Base-by-base conservation (phyloP, 164 flowering plant species). In the Vitis amurensis region DNA sequence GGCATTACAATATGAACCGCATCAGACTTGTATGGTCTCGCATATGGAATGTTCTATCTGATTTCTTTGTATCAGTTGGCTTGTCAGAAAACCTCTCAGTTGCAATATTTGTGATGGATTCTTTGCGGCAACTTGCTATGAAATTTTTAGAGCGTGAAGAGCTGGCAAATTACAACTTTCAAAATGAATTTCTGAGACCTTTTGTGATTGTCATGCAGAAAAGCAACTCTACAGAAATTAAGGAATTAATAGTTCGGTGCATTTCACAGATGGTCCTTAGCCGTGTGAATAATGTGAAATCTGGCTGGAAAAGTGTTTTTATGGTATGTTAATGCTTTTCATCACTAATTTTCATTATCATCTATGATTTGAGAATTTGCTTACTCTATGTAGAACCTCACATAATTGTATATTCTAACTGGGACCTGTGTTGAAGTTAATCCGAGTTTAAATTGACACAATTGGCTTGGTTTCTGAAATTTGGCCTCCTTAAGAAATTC, bases 221-320 rank as follows among this genome's bases (percentile, higher is more conserved):
- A 86, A 96, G 99, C 71, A 72, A 65, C 80, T 92, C 94, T 62
- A 81, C 88, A 48, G 99, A 96, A 84, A 96, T 96, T 63, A 87
- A 89, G 78, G 99, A 96, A 80, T 80, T 96, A 66, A 92, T 94
- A 64, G 93, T 96, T 76, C 89, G 99, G 19, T 96, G 99, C 73
- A 79, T 96, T 71, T 96, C 99, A n/a, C 98, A 96, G 78, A 96
- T 96, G 98, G 97, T 96, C 73, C 91, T 96, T n/a, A 91, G 91
- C 80, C 96, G 98, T 77, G 99, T 96, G 75, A 86, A 64, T 71
- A 89, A 93, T 84, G 94, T 96, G 79, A 96, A 96, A 81, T 96
- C 99, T 77, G 99, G 99, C n/a, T 96, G 99, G 99, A 96, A 90
- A 84, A 96, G 98, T 79, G 98, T 96, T 69, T 92, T 96, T 76